Evolutionary conservation across 805 yeast species (phyloP).

Genomic region (Ogataea pini): DNA sequence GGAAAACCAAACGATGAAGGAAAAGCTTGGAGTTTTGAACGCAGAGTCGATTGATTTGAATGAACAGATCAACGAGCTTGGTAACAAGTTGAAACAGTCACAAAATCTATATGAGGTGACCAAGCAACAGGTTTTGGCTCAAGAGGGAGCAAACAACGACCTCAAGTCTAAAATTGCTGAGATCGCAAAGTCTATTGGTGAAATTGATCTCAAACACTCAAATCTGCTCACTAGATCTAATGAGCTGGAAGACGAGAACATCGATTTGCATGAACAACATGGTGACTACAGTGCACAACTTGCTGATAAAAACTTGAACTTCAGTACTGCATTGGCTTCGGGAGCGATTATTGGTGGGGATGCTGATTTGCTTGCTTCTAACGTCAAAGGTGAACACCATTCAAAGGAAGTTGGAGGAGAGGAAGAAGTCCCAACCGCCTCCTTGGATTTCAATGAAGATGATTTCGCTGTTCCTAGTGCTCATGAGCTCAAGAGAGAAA

Average conservation of each 20-base stretch:
- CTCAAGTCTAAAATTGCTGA: conserved; percentile 28
- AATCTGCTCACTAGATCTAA: conserved; percentile 22
- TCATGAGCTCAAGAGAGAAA: conserved; percentile 16
- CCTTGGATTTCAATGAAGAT: conserved; percentile 33
- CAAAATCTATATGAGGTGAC: conserved; percentile 64
- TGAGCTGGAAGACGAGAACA: conserved; percentile 40
- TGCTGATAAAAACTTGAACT: conserved; percentile 34
- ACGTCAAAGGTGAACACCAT: conserved; percentile 12
- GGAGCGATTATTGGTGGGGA: conserved; percentile 29
- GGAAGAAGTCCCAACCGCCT: conserved; percentile 36
- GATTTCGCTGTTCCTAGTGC: conserved; percentile 23
- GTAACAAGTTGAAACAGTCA: conserved; percentile 60
- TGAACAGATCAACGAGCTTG: conserved; percentile 51
- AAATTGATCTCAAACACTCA: conserved; percentile 30
- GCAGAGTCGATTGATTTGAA: conserved; percentile 64
- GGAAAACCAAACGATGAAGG: conserved; percentile 64
- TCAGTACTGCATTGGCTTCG: conserved; percentile 31
- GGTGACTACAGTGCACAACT: conserved; percentile 34
- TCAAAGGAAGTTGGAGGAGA: conserved; percentile 1
- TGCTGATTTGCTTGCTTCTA: conserved; percentile 24
- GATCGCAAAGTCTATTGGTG: conserved; percentile 28
- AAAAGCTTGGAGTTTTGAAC: conserved; percentile 63
- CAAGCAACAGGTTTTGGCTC: conserved; percentile 66
- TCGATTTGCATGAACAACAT: conserved; percentile 39
- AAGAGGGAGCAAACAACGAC: conserved; percentile 48